These are phyloP conservation scores for Parathielavia hyrcaniae DNA, from an alignment of 495 filamentous ascomycete species.

Conservation along the genomic window DNA sequence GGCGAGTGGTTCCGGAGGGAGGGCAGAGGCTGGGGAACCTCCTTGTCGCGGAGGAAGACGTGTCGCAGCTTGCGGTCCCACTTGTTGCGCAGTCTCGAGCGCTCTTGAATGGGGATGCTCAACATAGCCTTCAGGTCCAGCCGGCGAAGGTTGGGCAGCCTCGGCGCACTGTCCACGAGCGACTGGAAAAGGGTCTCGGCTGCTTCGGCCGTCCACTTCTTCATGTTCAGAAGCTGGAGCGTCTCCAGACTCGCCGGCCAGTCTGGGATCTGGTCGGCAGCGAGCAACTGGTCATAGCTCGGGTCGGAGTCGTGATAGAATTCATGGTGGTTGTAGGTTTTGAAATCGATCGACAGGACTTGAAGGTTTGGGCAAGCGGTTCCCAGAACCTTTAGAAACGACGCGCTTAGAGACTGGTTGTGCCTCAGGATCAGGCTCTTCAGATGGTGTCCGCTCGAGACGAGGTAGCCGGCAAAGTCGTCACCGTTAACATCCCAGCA, in stretches of 20 bases:
- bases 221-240: conserved; percentile 67
- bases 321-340: conserved; percentile 53
- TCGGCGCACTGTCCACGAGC: conserved; percentile 59
- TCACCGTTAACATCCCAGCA: conserved; percentile 61
- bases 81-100: conserved; percentile 63
- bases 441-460: conserved; percentile 55
- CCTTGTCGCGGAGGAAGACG: conserved; percentile 56
- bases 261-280: conserved; percentile 53
- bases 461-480: conserved; percentile 54
- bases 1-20: conserved; percentile 24
- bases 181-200: conserved; percentile 72
- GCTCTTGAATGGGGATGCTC: conserved; percentile 68
- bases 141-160: conserved; percentile 56
- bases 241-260: conserved; percentile 66
- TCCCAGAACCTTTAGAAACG: conserved; percentile 58
- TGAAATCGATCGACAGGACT: conserved; percentile 64
- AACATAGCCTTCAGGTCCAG: conserved; percentile 67
- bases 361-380: conserved; percentile 60
- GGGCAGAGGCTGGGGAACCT: conserved; percentile 43
- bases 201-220: conserved; percentile 56
- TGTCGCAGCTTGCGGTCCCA: conserved; percentile 60
- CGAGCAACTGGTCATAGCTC: conserved; percentile 58
- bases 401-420: conserved; percentile 67
- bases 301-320: conserved; percentile 59
- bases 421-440: conserved; percentile 62